Percentiles rank a stretch among this genome's conserved stretches.
phyloP scores from a whole-genome alignment of 164 flowering plant species.

The Tinospora cordifolia region DNA sequence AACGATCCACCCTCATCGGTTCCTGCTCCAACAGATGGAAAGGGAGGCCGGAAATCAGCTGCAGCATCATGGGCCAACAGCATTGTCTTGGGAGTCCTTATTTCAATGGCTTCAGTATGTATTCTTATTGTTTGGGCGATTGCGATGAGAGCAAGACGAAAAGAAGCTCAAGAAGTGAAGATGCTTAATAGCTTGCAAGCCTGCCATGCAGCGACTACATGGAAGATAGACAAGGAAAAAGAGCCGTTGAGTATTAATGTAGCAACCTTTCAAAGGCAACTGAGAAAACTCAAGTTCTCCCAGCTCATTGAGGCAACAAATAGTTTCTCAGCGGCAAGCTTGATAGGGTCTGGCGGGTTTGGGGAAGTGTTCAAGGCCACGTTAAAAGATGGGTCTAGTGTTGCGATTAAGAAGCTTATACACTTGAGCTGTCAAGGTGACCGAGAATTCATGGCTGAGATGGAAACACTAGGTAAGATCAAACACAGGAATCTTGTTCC shows the following conservation, averaged over 20 bases:
- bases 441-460: constrained; percentile 72
- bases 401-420: constrained; percentile 64
- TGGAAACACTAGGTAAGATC: constrained; percentile 74
- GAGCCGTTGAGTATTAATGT: constrained; percentile 79
- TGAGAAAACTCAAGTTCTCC: constrained; percentile 57
- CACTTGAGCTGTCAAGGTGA: constrained; percentile 59
- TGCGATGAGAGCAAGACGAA: constrained; percentile 56
- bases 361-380: constrained; percentile 71
- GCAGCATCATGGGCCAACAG: constrained; percentile 68
- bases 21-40: constrained; percentile 12
- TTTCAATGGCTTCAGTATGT: constrained; percentile 56
- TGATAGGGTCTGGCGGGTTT: constrained; percentile 64
- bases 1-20: constrained; percentile 16
- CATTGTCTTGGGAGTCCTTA: constrained; percentile 59
- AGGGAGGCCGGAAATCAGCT: constrained; percentile 12
- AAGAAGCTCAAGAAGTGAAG: constrained; percentile 52
- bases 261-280: constrained; percentile 61
- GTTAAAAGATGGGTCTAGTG: constrained; percentile 59
- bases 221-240: constrained; percentile 81
- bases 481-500: constrained; percentile 64
- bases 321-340: constrained; percentile 62
- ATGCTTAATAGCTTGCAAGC: constrained; percentile 68
- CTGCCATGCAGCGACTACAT: constrained; percentile 65
- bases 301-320: constrained; percentile 67
- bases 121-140: constrained; percentile 66